Evolutionary conservation across 768 basidiomycete species (phyloP), one percentile per base, ranked within the genome.

Genomic region (Pisolithus orientalis): DNA sequence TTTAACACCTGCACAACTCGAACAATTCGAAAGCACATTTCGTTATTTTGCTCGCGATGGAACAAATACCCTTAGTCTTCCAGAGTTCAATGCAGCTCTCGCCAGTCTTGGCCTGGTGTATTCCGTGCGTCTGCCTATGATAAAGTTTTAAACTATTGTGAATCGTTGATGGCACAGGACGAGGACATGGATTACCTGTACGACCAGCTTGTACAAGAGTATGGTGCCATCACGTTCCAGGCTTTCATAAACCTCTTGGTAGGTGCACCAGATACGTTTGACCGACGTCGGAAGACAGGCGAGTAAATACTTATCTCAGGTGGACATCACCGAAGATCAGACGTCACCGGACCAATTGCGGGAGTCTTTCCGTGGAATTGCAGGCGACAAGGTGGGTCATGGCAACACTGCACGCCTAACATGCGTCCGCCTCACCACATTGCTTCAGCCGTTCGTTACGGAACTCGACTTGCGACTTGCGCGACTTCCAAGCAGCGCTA

Each of bases 1-100:
- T 65, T 70, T 99, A 56, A 95, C 95, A 0, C 94, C 96, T 0
- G 94, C 92, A 13, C 92, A 94, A 64, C 76, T 98, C 24, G 95
- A 98, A 64, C 94, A 97, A 63, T 95, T 96, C 59, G 95, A 98
- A 68, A 83, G 86, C 65, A 95, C 94, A 1, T 98, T 99, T 83
- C 83, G 94, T 48, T 94, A 97, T 71, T 99, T 99, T 62, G 95
- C 97, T 69, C 83, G 83, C 56, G 94, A 97, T 59, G 87, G 90
- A 60, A 84, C 87, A 38, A 96, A 97, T 64, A 93, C 91, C 0
- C 79, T 98, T 38, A 82, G 79, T 53, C 64, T 85, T 53, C 77
- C 90, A 6, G 93, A 97, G 68, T 87, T 96, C 80, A 80, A 85
- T n/a, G 90, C 92, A 10, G 96, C 96, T 1, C 76, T 99, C 14